Evolutionary conservation across 495 filamentous ascomycete species (phyloP).

Genomic region (Penicillium psychrofluorescens): DNA sequence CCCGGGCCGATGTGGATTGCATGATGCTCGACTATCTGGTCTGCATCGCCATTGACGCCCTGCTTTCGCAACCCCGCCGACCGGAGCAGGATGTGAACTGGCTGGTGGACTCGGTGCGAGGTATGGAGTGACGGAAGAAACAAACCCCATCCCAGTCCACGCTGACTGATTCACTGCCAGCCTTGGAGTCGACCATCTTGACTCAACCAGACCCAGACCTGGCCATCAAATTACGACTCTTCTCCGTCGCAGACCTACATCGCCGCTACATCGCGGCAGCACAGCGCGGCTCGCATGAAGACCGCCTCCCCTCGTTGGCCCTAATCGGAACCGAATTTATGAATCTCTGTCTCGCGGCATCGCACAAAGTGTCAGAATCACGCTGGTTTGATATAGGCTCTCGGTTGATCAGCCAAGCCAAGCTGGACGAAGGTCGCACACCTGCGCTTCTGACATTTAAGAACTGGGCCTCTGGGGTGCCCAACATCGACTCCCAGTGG

Average conservation of each 20-base stretch:
- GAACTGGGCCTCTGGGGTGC: slow-evolving; percentile 13
- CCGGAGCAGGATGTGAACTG: slow-evolving; percentile 12
- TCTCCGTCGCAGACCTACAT: slow-evolving; percentile 12
- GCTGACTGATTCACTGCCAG: background rate
- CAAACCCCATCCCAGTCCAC: background rate
- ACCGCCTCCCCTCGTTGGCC: slow-evolving; percentile 17
- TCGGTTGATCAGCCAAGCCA: slow-evolving; percentile 44
- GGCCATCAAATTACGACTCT: slow-evolving; percentile 18
- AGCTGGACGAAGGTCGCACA: slow-evolving; percentile 37
- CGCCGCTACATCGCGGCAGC: slow-evolving; percentile 1
- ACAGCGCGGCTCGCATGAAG: background rate
- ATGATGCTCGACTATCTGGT: slow-evolving; percentile 50
- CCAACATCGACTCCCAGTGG: slow-evolving; percentile 5
- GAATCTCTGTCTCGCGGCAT: slow-evolving; percentile 33
- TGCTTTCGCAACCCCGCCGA: slow-evolving; percentile 9
- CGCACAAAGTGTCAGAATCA: slow-evolving; percentile 9
- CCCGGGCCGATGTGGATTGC: slow-evolving; percentile 36
- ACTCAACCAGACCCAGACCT: slow-evolving; percentile 16
- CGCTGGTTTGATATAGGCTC: slow-evolving; percentile 38
- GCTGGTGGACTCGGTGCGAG: slow-evolving; percentile 11
- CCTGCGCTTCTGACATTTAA: too few species aligned
- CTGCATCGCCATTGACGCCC: slow-evolving; percentile 31
- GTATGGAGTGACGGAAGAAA: slow-evolving; percentile 8
- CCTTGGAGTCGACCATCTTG: too few species aligned
- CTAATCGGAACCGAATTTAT: slow-evolving; percentile 42